A percentile compares a stretch with the other conserved stretches of the same genome.
Conservation (phyloP, 2,329 filamentous ascomycete species). For the Epichloe baconii region DNA sequence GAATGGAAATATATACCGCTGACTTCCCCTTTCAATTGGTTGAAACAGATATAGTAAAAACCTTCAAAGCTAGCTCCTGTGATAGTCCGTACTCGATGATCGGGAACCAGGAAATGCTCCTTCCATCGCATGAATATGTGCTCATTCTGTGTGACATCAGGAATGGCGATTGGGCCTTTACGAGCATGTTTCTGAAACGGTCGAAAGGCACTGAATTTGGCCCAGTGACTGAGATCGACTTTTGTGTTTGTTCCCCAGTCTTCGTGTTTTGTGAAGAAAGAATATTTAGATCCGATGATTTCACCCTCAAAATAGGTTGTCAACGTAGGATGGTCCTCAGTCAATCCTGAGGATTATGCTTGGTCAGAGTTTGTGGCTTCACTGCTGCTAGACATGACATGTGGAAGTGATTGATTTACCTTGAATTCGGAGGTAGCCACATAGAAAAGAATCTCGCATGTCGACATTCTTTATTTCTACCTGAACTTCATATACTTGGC, state of each 20-base stretch:
- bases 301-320: constrained; percentile 98
- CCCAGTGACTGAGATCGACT: constrained; percentile 88
- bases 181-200: constrained; percentile 51
- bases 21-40: constrained; percentile 74
- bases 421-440: constrained; percentile 91
- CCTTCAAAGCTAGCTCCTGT: constrained; percentile 93
- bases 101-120: constrained; percentile 91
- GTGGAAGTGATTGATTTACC: constrained; percentile 35
- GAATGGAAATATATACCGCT: constrained; percentile 96
- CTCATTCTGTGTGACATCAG: constrained; percentile 67
- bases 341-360: constrained; percentile 50
- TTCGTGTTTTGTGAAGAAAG: constrained; percentile 80
- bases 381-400: not conserved
- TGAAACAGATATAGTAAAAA: constrained; percentile 99
- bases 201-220: constrained; percentile 74
- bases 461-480: constrained; percentile 97
- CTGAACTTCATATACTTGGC: constrained; percentile 86
- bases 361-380: not conserved
- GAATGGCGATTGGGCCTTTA: constrained; percentile 42
- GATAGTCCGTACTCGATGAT: constrained; percentile 83
- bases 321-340: constrained; percentile 90
- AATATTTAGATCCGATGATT: constrained; percentile 89
- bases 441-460: constrained; percentile 84
- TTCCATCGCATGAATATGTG: constrained; percentile 99
- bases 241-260: constrained; percentile 88